These are phyloP conservation scores for Stenocarpella maydis DNA, from an alignment of 2,329 filamentous ascomycete genomes.

Conservation along the genomic window DNA sequence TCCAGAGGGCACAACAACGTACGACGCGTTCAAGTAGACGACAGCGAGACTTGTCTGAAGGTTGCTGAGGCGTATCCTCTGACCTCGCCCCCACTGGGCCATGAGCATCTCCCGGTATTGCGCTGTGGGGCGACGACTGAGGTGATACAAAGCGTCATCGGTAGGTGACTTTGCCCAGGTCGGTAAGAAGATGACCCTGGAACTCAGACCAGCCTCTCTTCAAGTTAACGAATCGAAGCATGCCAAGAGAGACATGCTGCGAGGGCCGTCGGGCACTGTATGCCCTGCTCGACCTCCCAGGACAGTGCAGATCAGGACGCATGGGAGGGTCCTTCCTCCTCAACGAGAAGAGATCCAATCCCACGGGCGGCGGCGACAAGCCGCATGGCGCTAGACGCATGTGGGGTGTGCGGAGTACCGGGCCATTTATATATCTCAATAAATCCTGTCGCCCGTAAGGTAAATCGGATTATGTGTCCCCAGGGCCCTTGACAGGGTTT, in stretches of 20 bases:
- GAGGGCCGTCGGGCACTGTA: constrained; percentile 24
- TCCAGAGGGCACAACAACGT: background rate
- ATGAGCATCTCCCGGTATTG: constrained; percentile 17
- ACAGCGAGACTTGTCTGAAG: constrained; percentile 6
- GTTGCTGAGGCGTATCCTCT: background rate
- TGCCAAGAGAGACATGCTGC: constrained; percentile 23
- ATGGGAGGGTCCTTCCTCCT: background rate
- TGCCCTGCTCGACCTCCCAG: constrained; percentile 5
- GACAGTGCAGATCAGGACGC: constrained; percentile 15
- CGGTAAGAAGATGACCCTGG: constrained; percentile 12
- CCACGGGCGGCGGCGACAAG: background rate
- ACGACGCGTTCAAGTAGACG: background rate
- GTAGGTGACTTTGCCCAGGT: constrained; percentile 12
- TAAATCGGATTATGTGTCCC: no score
- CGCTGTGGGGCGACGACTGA: constrained; percentile 29
- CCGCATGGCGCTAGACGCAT: constrained; percentile 13
- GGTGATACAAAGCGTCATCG: constrained; percentile 32
- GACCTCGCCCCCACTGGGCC: background rate
- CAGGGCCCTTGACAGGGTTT: background rate
- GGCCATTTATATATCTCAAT: background rate
- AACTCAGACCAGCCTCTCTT: constrained; percentile 16
- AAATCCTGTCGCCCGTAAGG: background rate
- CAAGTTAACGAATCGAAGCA: constrained; percentile 17
- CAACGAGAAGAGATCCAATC: background rate
- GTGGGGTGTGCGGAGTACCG: background rate